Conservation (phyloP, 2,329 filamentous ascomycete genomes). For the Plectosphaerella plurivora region DNA sequence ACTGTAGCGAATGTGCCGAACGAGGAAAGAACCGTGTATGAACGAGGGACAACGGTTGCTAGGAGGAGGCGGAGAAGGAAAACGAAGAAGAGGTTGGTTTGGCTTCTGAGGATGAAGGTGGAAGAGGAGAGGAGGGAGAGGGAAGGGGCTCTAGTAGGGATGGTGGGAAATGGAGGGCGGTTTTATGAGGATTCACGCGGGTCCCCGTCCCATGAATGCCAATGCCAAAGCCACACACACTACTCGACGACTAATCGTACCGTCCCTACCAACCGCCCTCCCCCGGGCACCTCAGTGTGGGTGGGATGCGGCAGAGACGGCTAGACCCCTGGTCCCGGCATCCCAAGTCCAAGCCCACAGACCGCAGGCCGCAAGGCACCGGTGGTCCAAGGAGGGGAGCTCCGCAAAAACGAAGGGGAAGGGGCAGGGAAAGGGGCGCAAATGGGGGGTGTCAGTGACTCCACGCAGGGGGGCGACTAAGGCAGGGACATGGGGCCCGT, state of each 20-base stretch:
- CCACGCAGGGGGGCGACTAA: not conserved
- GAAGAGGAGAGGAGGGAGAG: not conserved
- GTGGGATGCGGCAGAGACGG: not conserved
- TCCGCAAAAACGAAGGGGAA: too few relatives aligned
- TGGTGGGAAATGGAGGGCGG: not conserved
- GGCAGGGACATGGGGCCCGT: not conserved
- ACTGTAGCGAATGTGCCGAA: not conserved
- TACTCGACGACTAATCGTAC: too few relatives aligned
- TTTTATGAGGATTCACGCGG: constrained; percentile 1
- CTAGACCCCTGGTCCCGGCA: not conserved
- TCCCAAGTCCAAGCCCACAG: too few relatives aligned
- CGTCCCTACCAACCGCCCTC: not conserved
- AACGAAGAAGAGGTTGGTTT: not conserved
- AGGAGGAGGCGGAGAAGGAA: not conserved
- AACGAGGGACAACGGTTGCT: constrained; percentile 3
- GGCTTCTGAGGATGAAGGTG: constrained; percentile 2
- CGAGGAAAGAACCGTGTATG: constrained; percentile 1
- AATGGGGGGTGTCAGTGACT: too few relatives aligned
- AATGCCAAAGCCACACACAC: too few relatives aligned
- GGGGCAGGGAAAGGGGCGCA: too few relatives aligned
- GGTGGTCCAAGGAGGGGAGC: too few relatives aligned
- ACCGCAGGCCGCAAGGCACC: too few relatives aligned
- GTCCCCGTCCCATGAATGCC: not conserved
- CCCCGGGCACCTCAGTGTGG: not conserved
- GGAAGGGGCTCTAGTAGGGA: not conserved